Evolutionary conservation across 2,329 filamentous ascomycete genomes (phyloP), one percentile per base, ranked within the genome.

Genomic region (Colletotrichum phormii): DNA sequence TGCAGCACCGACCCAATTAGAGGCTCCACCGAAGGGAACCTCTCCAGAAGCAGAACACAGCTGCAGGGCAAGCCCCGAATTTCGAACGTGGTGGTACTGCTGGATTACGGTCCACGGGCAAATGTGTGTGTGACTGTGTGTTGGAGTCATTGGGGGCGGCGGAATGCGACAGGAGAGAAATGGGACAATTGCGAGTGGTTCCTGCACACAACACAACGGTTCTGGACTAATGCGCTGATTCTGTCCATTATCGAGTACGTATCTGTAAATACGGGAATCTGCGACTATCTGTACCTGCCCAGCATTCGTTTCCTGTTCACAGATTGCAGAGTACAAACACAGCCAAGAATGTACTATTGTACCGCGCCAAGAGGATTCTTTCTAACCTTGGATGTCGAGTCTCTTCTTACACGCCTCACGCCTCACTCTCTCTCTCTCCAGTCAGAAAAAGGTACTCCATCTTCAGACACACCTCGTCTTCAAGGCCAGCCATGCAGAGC

Each of bases 1-100:
- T 72, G 70, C 70, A 70, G 70, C 69, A 68, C n/a, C 37, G 42
- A 26, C 61, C 61, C 46, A 64, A 64, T 64, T 64, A 13, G 49
- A 64, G 49, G 49, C 69, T 42, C 65, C 65, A 72, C 59, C 62
- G 60, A 66, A 29, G 70, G 60, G 66, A 70, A 70, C 31, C 37
- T 33, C 66, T 64, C 49, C 26, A 22, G 61, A 64, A 64, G 49
- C 61, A 64, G 46, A 33, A 24, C n/a, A 51, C n/a, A 64, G 46
- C 37, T 46, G 59, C 46, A 31, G 42, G 46, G 60, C 60, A 63
- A 63, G 60, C 60, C 60, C 60, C 60, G 46, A 63, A 63, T 53
- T 53, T 51, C 33, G 29, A 49, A 42, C 37, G 37, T 42, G 37
- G 37, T 42, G 37, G 37, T 42, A 42, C 37, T 42, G 15, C 15